Evolutionary conservation across 148 eudicot species (phyloP).

Genomic region (Silene latifolia): DNA sequence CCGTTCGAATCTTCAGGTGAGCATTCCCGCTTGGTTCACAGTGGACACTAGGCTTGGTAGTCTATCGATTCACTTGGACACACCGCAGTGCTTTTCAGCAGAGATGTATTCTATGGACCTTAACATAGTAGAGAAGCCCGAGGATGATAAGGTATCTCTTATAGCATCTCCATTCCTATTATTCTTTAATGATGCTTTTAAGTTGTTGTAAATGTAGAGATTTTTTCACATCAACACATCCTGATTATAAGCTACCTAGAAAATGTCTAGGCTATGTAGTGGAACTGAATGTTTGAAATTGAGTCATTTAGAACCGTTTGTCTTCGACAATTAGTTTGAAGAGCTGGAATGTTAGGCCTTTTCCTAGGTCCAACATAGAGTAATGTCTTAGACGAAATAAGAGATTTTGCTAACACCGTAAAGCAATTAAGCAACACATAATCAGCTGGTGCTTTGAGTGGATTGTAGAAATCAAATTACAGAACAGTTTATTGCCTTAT

Average conservation of each 20-base stretch:
- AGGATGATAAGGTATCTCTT: conserved; percentile 84
- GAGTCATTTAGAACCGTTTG: conserved; percentile 5
- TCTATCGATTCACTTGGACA: conserved; percentile 86
- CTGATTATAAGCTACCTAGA: neutral
- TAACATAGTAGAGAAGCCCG: conserved; percentile 69
- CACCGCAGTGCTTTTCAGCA: conserved; percentile 98
- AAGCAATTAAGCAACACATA: conserved; percentile 1
- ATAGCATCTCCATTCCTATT: neutral
- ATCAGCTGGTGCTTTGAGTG: neutral
- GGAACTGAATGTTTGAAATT: neutral
- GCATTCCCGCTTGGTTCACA: conserved; percentile 94
- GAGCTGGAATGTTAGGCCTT: neutral
- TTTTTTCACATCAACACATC: neutral
- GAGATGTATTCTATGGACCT: conserved; percentile 98
- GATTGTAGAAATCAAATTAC: conserved; percentile 3
- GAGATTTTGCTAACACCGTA: neutral
- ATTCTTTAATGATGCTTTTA: neutral
- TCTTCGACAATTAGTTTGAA: neutral
- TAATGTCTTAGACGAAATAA: neutral
- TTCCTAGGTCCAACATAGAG: neutral
- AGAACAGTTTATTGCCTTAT: neutral
- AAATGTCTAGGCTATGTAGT: neutral
- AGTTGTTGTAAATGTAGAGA: neutral
- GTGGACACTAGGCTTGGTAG: conserved; percentile 96
- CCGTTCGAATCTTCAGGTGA: conserved; percentile 52